Evolutionary conservation across 1,284 basidiomycete genomes (phyloP).

Genomic region (Pseudomicrostroma phylloplanum): DNA sequence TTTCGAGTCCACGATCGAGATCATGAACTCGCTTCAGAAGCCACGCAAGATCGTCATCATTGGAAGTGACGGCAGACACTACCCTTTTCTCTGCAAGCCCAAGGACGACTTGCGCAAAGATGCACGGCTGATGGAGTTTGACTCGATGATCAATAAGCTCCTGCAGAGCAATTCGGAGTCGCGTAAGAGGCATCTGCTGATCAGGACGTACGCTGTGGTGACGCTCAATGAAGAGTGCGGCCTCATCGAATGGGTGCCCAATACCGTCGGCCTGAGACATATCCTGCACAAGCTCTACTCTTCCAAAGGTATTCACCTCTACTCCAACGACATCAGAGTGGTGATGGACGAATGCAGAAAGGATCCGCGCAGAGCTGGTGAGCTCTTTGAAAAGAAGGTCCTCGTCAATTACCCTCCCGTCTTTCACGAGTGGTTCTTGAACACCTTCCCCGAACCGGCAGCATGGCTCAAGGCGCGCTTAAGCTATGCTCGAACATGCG

Average conservation of each 20-base stretch:
- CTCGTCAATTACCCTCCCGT: constrained; percentile 61
- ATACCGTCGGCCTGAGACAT: constrained; percentile 78
- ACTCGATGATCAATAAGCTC: constrained; percentile 95
- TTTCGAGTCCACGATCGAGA: constrained; percentile 69
- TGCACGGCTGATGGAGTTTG: constrained; percentile 95
- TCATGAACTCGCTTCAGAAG: constrained; percentile 88
- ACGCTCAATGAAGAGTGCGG: constrained; percentile 96
- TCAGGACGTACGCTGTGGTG: constrained; percentile 80
- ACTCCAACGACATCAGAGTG: constrained; percentile 43
- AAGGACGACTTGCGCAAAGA: constrained; percentile 98
- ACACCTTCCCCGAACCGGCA: constrained; percentile 91
- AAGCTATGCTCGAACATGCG: constrained; percentile 79
- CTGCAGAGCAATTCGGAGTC: constrained; percentile 87
- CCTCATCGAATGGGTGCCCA: constrained; percentile 96
- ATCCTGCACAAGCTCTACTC: constrained; percentile 72
- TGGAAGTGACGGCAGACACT: constrained; percentile 74
- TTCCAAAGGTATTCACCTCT: constrained; percentile 31
- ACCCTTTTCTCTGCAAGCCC: constrained; percentile 93
- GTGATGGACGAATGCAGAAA: constrained; percentile 61
- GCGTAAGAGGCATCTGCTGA: constrained; percentile 53
- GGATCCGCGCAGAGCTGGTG: constrained; percentile 56
- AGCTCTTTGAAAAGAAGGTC: constrained; percentile 62
- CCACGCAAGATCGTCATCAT: constrained; percentile 84
- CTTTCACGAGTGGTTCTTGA: constrained; percentile 95
- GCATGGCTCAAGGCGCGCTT: constrained; percentile 86